Conservation (phyloP, 768 basidiomycete species). For the Leucocoprinus leucothites region DNA sequence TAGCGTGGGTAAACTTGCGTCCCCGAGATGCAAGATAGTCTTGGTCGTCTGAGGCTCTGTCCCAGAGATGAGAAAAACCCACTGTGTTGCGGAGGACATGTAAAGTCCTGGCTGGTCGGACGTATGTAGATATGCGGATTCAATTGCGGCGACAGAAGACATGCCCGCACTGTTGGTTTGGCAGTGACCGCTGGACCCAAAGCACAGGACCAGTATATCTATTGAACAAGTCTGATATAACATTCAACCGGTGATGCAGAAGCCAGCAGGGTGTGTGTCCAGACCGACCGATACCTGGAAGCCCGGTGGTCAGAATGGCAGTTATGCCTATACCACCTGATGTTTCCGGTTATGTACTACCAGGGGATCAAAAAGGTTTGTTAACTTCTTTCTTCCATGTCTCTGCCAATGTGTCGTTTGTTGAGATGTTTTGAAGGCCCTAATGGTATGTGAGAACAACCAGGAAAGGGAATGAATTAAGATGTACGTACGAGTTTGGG, state of each 20-base stretch:
- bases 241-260: too few relatives aligned
- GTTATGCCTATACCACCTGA: neutral
- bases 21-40: too few relatives aligned
- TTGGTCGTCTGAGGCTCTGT: too few relatives aligned
- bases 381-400: too few relatives aligned
- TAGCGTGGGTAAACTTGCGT: too few relatives aligned
- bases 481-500: constrained; percentile 2
- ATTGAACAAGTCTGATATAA: too few relatives aligned
- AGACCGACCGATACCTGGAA: neutral
- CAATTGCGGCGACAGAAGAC: constrained; percentile 5
- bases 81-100: neutral
- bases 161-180: neutral
- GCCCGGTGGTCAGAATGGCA: too few relatives aligned
- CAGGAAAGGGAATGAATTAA: constrained; percentile 10
- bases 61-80: neutral
- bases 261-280: too few relatives aligned
- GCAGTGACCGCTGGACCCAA: neutral
- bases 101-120: constrained; percentile 5
- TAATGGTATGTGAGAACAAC: constrained; percentile 3
- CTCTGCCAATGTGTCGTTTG: too few relatives aligned
- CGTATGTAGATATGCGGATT: neutral
- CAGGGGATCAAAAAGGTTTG: too few relatives aligned
- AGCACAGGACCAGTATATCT: neutral
- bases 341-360: neutral
- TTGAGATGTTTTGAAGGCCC: too few relatives aligned